phyloP scores from a whole-genome alignment of 2,329 filamentous ascomycete genomes.

The Trichoderma semiorbis region DNA sequence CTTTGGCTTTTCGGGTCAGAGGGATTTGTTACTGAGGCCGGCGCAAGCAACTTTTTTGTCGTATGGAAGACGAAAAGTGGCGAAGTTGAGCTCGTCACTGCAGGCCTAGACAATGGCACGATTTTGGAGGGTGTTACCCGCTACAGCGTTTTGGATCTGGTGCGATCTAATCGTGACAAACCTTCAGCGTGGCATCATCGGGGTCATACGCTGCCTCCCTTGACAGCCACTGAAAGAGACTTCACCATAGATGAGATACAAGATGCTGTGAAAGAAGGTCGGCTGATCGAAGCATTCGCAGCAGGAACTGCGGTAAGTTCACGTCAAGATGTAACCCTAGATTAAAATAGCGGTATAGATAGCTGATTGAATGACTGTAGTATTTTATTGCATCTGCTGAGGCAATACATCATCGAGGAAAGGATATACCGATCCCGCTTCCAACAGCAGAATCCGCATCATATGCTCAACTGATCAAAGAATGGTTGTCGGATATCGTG shows the following conservation, averaged over 20 bases:
- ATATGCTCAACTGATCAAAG: background rate
- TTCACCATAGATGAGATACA: background rate
- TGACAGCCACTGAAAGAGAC: background rate
- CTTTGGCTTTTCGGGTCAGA: background rate
- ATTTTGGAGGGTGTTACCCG: background rate
- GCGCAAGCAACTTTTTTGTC: background rate
- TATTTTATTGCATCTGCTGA: background rate
- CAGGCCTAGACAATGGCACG: background rate
- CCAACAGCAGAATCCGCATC: background rate
- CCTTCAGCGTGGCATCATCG: background rate
- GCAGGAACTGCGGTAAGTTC: background rate
- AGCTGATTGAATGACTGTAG: background rate
- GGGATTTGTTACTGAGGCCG: background rate
- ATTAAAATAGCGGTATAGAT: background rate
- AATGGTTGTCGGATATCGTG: background rate
- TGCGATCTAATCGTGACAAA: background rate
- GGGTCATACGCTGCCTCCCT: background rate
- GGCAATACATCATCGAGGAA: background rate
- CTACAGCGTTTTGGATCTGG: background rate
- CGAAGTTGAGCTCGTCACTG: background rate
- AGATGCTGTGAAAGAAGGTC: background rate
- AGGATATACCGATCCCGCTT: background rate
- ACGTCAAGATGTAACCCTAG: background rate
- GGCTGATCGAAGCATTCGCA: background rate
- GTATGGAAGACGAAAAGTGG: background rate